Base-by-base conservation (phyloP, 371 early-diverging fungal species). In the Actinomortierella wolfii region DNA sequence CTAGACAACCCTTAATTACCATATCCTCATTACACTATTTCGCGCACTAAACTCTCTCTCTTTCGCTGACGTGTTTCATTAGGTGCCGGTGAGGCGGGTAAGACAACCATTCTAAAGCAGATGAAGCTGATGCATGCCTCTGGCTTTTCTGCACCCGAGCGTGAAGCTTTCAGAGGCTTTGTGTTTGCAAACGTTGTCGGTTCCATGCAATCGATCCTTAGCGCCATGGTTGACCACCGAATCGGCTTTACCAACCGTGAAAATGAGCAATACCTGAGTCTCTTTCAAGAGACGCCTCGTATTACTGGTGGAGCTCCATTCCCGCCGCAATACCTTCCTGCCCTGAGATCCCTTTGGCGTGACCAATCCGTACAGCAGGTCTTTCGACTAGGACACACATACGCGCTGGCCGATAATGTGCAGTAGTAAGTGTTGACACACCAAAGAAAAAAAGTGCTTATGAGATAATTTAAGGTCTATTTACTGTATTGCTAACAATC, bases 41-140 rank as follows among this genome's bases (percentile, higher is more conserved):
- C 15, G 20, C 44, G 20, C 47, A 20, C 44, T 56, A 14, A 50
- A 20, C 21, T 24, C 14, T 44, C 40, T 29, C 24, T 25, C 20
- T 26, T 21, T 0, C 41, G 3, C 18, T n/a, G 24, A 17, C n/a
- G n/a, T 44, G 45, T 44, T n/a, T n/a, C 26, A 13, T 48, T 61
- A 95, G 96, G 98, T 46, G 95, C 97, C 20, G 98, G 98, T 49
- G 98, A 97, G 81, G 96, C 97, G 1, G 98, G 98, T 26, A 97
- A 97, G 78, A 91, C 92, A 45, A 97, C 98, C 20, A 92, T 97
- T 57, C 78, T 97, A 41, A 97, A 97, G 76, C 97, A 97, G 71
- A 97, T 97, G 96, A 92, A 92, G 69, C 84, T 97, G 39, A 95
- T 97, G 64, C 97, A 97, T 76, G 95, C 91, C 58, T 89, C 87